Percentiles rank a stretch among this genome's conserved stretches.
Conservation (phyloP, 2,329 filamentous ascomycete genomes). For the Didymella pinodella region DNA sequence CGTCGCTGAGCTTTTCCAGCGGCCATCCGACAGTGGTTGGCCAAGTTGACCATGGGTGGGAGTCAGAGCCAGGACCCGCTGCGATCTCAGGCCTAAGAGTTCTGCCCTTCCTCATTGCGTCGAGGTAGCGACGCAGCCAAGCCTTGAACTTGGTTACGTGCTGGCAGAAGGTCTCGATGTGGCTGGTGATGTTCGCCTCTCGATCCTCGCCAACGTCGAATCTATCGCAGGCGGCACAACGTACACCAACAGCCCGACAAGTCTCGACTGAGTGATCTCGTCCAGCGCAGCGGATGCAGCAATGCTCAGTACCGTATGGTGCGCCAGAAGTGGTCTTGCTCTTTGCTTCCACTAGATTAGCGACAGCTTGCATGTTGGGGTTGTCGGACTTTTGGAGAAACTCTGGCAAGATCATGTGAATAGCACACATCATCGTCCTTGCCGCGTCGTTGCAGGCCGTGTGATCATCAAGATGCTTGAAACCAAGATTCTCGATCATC, state of each 20-base stretch:
- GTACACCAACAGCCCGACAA: constrained; percentile 6
- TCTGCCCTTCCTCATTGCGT: constrained; percentile 7
- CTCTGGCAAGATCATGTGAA: constrained; percentile 25
- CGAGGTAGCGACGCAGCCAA: constrained; percentile 13
- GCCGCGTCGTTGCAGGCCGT: constrained; percentile 35
- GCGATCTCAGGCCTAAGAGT: neutral
- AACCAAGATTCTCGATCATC: constrained; percentile 19
- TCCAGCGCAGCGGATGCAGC: constrained; percentile 24
- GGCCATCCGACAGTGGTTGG: neutral
- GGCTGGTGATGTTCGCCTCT: neutral
- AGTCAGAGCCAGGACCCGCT: neutral
- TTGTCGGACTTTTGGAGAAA: neutral
- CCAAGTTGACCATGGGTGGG: constrained; percentile 16
- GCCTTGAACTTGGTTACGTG: constrained; percentile 14
- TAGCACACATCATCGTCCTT: constrained; percentile 35
- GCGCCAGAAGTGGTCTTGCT: constrained; percentile 5
- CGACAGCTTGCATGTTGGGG: constrained; percentile 17
- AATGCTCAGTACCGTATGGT: constrained; percentile 16
- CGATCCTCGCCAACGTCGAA: constrained; percentile 5
- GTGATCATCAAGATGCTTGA: constrained; percentile 28
- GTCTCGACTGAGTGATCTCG: constrained; percentile 20
- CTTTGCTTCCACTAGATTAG: constrained; percentile 11
- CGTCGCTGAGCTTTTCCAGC: neutral
- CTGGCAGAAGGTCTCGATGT: constrained; percentile 16
- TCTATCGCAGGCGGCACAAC: constrained; percentile 18